phyloP scores from a whole-genome alignment of 805 yeast genomes.

The Monosporozyma yasuniensis region DNA sequence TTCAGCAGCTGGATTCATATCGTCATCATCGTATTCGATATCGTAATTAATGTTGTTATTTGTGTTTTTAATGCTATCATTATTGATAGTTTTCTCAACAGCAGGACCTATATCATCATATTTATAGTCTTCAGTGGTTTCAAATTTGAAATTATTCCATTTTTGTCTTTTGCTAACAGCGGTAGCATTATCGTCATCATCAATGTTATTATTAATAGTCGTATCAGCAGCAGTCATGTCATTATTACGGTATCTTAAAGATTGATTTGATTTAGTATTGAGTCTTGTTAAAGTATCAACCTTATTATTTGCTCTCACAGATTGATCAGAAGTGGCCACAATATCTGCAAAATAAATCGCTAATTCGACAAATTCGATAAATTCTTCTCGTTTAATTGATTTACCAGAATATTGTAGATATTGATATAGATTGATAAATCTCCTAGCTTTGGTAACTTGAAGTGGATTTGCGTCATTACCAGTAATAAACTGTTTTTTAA shows the following conservation, averaged over 20 bases:
- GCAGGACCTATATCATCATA: background rate
- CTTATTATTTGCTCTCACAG: background rate
- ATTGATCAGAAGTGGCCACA: conserved; percentile 12
- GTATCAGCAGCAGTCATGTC: background rate
- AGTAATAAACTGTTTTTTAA: conserved; percentile 15
- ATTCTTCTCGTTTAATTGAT: conserved; percentile 48
- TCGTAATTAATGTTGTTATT: background rate
- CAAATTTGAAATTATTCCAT: background rate
- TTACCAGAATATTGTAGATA: conserved; percentile 56
- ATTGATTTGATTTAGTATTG: background rate
- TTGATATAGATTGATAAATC: conserved; percentile 53
- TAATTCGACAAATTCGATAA: conserved; percentile 48
- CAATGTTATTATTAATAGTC: background rate
- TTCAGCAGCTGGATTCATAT: background rate
- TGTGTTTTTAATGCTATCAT: background rate
- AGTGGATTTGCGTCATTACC: conserved; percentile 5
- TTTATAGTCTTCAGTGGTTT: background rate
- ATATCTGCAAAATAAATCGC: conserved; percentile 30
- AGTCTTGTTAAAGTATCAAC: background rate
- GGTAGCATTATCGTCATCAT: background rate
- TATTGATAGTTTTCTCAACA: background rate
- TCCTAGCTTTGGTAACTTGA: conserved; percentile 15
- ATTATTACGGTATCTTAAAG: background rate
- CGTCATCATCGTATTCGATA: background rate
- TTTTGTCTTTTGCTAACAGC: background rate